Evolutionary conservation across 306 rosid species (phyloP), one percentile per base, ranked within the genome.

Genomic region (Morella rubra): DNA sequence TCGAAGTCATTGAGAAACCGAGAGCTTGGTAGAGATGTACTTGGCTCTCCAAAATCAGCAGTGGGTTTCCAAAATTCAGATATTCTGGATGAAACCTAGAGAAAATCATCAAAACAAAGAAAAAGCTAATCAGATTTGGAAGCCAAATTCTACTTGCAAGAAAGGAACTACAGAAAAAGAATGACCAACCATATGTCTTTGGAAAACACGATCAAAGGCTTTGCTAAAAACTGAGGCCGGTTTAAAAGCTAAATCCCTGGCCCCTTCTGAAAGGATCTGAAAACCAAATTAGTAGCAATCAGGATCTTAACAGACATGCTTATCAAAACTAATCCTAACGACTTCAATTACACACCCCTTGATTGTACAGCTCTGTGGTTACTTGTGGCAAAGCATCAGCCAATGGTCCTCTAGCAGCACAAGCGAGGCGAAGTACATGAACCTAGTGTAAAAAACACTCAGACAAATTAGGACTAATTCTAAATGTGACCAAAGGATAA

Each of bases 1-100:
- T 94, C 98, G 81, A 94, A 94, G 85, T 94, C 98, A 87, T 84
- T 92, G 77, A 92, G 85, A 88, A 92, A 94, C 53, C 98, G 89
- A 83, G 98, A 94, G 83, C 89, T 89, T 20, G 73, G 87, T 46
- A 84, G 84, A 79, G 87, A 79, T 74, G 90, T 76, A 69, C 80
- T 79, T 73, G 93, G 81, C 76, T 85, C 88, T 69, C 87, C 97
- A 81, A 85, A 74, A 81, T 84, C 96, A 85, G 93, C 81, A 4
- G 77, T 53, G 58, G 89, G 86, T 68, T 86, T 91, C 98, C 97
- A 92, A 79, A 94, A 89, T 74, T 89, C 83, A 73, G 96, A 88
- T 77, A 86, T 47, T 71, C 74, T 81, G 7, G 97, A 85, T 72
- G 96, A 88, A 77, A 85, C 93, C 98, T 94, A 73, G 69, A 80